A percentile compares a stretch with the other conserved stretches of the same genome.
These are phyloP conservation scores for Babesia bovis DNA, from an alignment of 169 alveolate species.

Conservation along the genomic window DNA sequence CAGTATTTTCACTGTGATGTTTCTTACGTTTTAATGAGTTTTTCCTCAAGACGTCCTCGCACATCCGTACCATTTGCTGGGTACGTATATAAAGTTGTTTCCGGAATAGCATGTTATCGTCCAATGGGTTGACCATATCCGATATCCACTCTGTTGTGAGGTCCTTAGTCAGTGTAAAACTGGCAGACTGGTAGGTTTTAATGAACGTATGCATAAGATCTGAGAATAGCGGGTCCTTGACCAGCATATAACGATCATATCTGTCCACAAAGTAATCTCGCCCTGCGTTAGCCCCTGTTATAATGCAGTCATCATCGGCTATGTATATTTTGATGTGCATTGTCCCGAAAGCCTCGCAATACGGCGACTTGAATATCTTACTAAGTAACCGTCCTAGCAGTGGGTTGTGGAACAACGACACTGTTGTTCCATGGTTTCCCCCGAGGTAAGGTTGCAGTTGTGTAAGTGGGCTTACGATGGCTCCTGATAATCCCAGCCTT, in stretches of 20 bases:
- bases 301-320: slow-evolving; percentile 64
- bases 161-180: slow-evolving; percentile 54
- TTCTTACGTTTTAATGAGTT: background rate
- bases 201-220: slow-evolving; percentile 74
- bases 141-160: slow-evolving; percentile 67
- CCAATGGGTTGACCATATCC: slow-evolving; percentile 72
- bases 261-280: slow-evolving; percentile 70
- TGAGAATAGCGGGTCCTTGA: slow-evolving; percentile 69
- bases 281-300: slow-evolving; percentile 77
- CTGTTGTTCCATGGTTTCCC: slow-evolving; percentile 32
- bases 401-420: slow-evolving; percentile 74
- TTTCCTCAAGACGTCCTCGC: slow-evolving; percentile 37
- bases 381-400: slow-evolving; percentile 61
- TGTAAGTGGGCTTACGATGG: slow-evolving; percentile 56
- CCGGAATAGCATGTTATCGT: slow-evolving; percentile 62
- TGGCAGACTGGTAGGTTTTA: slow-evolving; percentile 61
- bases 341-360: slow-evolving; percentile 74
- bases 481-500: slow-evolving; percentile 20
- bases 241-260: slow-evolving; percentile 72
- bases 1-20: background rate
- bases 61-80: slow-evolving; percentile 50
- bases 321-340: slow-evolving; percentile 77
- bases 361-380: slow-evolving; percentile 67
- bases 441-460: slow-evolving; percentile 57
- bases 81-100: slow-evolving; percentile 45